Evolutionary conservation across 371 early-diverging fungal genomes (phyloP), one percentile per base, ranked within the genome.

Genomic region (Mucor plumbeus): DNA sequence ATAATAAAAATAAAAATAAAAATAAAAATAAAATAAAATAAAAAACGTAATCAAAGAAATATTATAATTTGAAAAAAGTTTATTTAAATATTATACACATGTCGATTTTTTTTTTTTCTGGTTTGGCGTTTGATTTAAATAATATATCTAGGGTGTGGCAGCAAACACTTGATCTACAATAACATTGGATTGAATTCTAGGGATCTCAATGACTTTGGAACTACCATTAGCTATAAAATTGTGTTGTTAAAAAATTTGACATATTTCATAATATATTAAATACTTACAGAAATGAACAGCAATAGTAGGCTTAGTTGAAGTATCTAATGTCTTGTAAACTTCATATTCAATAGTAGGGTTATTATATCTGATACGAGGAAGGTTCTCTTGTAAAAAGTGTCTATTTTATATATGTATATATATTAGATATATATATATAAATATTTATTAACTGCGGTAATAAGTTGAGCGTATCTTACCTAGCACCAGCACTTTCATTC

Each of bases 281-380:
- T 17, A 64, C 67, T 67, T 82, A 87, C 89, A 80, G 68, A 85
- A 87, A 68, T 87, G 84, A 67, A 89, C 67, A n/a, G 84, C 82
- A 50, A 89, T 64, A 44, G 73, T 72, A 10, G 87, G 88, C 57
- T 68, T 77, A 17, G 78, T 78, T 14, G 74, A 69, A n/a, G 82
- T 61, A 59, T 87, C 83, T 58, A 78, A 61, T 34, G 75, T 76
- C 65, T 82, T 84, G n/a, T 67, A 67, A 21, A 89, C 77, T 59
- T 83, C 82, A 63, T 86, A 84, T 50, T 77, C 75, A 14, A 89
- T 74, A 7, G 64, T 26, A 3, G 89, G 89, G 63, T 89, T 89
- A 71, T 87, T 87, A 71, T 87, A 89, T 61, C 83, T 82, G 61
- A 89, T 81, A 57, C 86, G 78, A 26, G 89, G 89, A 69, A 89